Evolutionary conservation across 306 rosid species (phyloP).

Genomic region (Vigna mungo): DNA sequence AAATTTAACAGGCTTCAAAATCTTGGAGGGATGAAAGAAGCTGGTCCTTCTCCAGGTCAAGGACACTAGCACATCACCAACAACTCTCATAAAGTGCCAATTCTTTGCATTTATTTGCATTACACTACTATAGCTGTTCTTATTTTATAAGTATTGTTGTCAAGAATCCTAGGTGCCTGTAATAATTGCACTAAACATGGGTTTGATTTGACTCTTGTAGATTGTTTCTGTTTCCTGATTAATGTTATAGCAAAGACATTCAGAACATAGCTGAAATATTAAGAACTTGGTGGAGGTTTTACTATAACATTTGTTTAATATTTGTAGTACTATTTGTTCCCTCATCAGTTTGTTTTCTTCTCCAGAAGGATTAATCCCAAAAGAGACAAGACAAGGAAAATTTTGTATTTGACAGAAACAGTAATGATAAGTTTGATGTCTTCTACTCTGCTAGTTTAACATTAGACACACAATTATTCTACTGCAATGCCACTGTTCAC

Average conservation of each 20-base stretch:
- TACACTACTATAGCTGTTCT: background rate
- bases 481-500: background rate
- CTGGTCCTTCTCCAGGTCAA: conserved; percentile 64
- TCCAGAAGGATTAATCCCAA: background rate
- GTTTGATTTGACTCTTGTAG: background rate
- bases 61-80: conserved; percentile 37
- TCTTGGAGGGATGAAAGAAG: background rate
- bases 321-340: too few species aligned
- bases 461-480: background rate
- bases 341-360: background rate
- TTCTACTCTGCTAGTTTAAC: background rate
- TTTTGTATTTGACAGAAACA: background rate
- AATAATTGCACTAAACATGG: background rate
- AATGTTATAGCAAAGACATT: conserved; percentile 6
- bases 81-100: conserved; percentile 8
- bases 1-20: background rate
- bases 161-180: background rate
- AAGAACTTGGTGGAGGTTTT: background rate
- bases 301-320: background rate
- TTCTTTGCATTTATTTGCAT: conserved; percentile 27
- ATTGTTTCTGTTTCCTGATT: conserved; percentile 25
- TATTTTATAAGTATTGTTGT: background rate
- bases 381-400: background rate
- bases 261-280: background rate
- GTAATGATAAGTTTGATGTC: background rate